Conservation (phyloP, 768 basidiomycete species). For the Rhodotorula paludigena region DNA sequence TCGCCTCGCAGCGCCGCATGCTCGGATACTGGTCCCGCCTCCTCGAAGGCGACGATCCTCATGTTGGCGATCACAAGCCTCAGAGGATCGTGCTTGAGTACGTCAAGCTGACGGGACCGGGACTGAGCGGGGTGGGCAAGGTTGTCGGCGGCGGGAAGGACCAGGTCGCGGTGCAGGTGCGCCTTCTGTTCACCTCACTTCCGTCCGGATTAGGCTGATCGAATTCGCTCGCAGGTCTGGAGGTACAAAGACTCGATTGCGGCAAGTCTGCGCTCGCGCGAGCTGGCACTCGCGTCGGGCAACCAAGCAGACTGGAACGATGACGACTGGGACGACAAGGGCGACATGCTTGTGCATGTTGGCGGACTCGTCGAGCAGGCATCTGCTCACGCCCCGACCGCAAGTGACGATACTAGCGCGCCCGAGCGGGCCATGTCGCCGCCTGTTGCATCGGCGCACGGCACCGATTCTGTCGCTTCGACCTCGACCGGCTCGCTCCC, state of each 20-base stretch:
- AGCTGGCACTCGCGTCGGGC: conserved; percentile 43
- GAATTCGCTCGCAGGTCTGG: conserved; percentile 68
- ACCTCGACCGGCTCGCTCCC: conserved; percentile 10
- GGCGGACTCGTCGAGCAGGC: conserved; percentile 21
- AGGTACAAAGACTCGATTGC: conserved; percentile 71
- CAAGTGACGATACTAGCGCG: not conserved
- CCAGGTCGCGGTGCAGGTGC: conserved; percentile 22
- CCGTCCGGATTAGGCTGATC: conserved; percentile 45
- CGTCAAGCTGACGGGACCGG: conserved; percentile 40
- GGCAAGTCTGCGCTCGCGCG: conserved; percentile 60
- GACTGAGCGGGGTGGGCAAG: conserved; percentile 42
- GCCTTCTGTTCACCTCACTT: conserved; percentile 14
- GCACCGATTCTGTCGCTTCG: too few species aligned
- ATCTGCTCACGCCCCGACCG: not conserved
- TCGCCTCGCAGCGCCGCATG: conserved; percentile 74
- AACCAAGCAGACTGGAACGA: not conserved
- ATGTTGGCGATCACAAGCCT: conserved; percentile 52
- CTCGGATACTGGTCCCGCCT: conserved; percentile 62
- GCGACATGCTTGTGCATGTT: conserved; percentile 33
- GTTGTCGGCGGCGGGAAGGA: conserved; percentile 35
- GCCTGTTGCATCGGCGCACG: too few species aligned
- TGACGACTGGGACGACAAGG: conserved; percentile 34
- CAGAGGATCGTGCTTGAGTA: conserved; percentile 42
- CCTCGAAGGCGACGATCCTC: conserved; percentile 29
- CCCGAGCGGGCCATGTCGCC: not conserved